Percentiles rank a stretch among this genome's conserved stretches.
Evolutionary conservation across 192 early-diverging fungal species (phyloP).

Genomic region (Backusella morwellensis): DNA sequence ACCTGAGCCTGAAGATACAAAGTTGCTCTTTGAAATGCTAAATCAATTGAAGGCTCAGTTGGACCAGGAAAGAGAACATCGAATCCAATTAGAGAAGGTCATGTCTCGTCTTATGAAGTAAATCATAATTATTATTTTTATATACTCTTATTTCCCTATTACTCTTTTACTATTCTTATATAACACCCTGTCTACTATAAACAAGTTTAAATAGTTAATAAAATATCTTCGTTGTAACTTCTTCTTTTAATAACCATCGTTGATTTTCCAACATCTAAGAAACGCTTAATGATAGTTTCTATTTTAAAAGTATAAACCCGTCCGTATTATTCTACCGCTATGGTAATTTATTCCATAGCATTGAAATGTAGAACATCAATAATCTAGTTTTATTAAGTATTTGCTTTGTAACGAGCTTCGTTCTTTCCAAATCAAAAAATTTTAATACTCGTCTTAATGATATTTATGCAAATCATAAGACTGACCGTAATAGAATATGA

Average conservation of each 20-base stretch:
- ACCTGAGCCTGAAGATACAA: not conserved
- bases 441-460: not conserved
- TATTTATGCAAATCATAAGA: not conserved
- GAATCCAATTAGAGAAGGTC: slow-evolving; percentile 34
- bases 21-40: slow-evolving; percentile 13
- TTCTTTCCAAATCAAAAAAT: not conserved
- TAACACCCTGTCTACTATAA: not conserved
- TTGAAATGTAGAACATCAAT: not conserved
- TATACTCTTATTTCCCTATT: not conserved
- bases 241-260: not conserved
- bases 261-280: not conserved
- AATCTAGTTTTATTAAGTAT: not conserved
- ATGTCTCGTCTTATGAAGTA: slow-evolving; percentile 13
- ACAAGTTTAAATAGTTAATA: not conserved
- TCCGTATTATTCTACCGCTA: not conserved
- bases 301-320: not conserved
- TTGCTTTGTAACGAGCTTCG: not conserved
- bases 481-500: not conserved
- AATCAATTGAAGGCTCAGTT: slow-evolving; percentile 22
- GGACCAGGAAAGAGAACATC: slow-evolving; percentile 27
- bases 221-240: not conserved
- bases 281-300: not conserved
- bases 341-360: not conserved
- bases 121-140: not conserved
- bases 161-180: not conserved